Evolutionary conservation across 345 rosid species (phyloP).

Genomic region (Litchi chinensis): DNA sequence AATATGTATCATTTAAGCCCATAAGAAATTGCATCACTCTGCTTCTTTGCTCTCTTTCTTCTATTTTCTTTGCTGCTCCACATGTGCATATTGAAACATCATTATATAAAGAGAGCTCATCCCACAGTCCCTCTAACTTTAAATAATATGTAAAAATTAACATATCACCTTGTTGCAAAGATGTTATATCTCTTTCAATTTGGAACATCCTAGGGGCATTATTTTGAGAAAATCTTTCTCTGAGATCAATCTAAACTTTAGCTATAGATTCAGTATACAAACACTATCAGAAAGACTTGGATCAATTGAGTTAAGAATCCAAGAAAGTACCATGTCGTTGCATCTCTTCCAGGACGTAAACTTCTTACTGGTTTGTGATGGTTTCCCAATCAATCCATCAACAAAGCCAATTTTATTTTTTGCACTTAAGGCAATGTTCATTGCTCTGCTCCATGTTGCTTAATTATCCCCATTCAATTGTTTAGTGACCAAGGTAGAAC

Average conservation of each 20-base stretch:
- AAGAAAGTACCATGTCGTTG: constrained; percentile 15
- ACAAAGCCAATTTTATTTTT: constrained; percentile 1
- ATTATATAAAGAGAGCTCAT: background rate
- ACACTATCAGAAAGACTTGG: background rate
- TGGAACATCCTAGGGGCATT: background rate
- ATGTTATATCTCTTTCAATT: constrained; percentile 4
- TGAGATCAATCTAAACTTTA: background rate
- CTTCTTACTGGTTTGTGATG: background rate
- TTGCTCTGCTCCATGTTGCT: background rate
- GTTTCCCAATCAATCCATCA: background rate
- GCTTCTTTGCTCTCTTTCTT: background rate
- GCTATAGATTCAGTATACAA: background rate
- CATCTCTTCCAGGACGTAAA: background rate
- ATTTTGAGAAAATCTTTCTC: background rate
- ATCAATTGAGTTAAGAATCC: background rate
- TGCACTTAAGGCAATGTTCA: background rate
- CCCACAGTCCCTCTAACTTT: constrained; percentile 4
- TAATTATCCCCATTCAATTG: constrained; percentile 9
- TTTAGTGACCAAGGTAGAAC: background rate
- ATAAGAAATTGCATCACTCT: constrained; percentile 18
- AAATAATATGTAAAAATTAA: background rate
- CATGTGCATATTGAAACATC: background rate
- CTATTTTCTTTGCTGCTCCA: too few species aligned
- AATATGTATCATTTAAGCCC: constrained; percentile 5
- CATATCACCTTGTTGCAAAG: background rate